Percentiles rank a stretch among this genome's conserved stretches.
phyloP scores from a whole-genome alignment of 148 eudicot genomes.

The Pouteria glomerata region DNA sequence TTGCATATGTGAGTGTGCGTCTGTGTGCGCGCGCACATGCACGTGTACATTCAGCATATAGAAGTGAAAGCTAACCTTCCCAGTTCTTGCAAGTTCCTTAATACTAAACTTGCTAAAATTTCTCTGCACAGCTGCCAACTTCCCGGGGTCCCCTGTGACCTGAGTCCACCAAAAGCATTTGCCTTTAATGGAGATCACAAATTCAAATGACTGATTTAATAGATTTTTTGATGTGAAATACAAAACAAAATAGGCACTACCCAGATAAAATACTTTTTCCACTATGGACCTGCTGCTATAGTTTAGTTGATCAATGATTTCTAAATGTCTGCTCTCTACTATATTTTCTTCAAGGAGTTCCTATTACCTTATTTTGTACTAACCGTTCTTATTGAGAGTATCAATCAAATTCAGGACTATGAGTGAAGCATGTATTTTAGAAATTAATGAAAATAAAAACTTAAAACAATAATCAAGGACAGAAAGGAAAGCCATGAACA shows the following conservation, averaged over 20 bases:
- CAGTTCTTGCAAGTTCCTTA: constrained; percentile 85
- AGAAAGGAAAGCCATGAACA: too few relatives aligned
- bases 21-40: not conserved
- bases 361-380: not conserved
- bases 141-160: constrained; percentile 97
- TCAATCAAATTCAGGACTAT: not conserved
- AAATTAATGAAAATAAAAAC: too few relatives aligned
- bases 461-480: too few relatives aligned
- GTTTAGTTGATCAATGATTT: not conserved
- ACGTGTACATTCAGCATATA: not conserved
- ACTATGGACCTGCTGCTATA: too few relatives aligned
- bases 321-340: not conserved
- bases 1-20: not conserved
- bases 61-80: constrained; percentile 51
- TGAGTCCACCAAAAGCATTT: constrained; percentile 16
- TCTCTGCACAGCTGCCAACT: constrained; percentile 76
- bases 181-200: not conserved
- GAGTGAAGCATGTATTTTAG: not conserved
- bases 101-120: constrained; percentile 78
- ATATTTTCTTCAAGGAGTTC: not conserved
- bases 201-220: not conserved
- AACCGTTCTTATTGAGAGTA: not conserved
- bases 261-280: not conserved
- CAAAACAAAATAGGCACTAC: too few relatives aligned
- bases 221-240: not conserved